phyloP scores from a whole-genome alignment of 352 stramenopile genomes.

The Phytophthora cryptogea region DNA sequence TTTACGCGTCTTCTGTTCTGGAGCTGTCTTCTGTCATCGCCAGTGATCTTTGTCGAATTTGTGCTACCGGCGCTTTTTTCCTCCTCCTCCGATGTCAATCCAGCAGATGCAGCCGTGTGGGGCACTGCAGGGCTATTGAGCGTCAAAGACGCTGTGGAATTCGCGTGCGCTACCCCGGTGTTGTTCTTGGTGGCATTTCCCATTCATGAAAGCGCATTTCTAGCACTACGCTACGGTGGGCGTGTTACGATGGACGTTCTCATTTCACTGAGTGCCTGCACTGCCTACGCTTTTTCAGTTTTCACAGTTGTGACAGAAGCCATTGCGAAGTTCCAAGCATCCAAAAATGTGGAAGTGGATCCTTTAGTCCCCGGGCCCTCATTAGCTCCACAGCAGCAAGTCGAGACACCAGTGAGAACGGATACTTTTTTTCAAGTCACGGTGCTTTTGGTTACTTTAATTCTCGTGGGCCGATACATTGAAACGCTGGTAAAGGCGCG shows the following conservation, averaged over 20 bases:
- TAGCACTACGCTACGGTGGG: slow-evolving; percentile 59
- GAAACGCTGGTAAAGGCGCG: slow-evolving; percentile 73
- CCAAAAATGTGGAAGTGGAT: slow-evolving; percentile 13
- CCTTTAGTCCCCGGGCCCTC: slow-evolving; percentile 6
- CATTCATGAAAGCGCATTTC: slow-evolving; percentile 74
- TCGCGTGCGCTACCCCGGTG: slow-evolving; percentile 71
- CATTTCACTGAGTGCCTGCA: slow-evolving; percentile 72
- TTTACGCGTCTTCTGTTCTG: slow-evolving; percentile 52
- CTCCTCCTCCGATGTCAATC: slow-evolving; percentile 18
- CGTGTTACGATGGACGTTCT: slow-evolving; percentile 82
- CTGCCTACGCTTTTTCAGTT: slow-evolving; percentile 68
- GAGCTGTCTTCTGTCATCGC: slow-evolving; percentile 62
- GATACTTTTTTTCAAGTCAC: slow-evolving; percentile 83
- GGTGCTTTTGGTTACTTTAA: slow-evolving; percentile 67
- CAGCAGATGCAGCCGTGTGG: slow-evolving; percentile 26
- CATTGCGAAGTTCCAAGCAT: slow-evolving; percentile 3
- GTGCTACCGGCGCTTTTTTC: slow-evolving; percentile 44
- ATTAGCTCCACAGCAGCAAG: slow-evolving; percentile 12
- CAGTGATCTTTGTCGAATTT: slow-evolving; percentile 64
- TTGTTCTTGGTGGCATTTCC: slow-evolving; percentile 61
- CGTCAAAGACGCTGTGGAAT: slow-evolving; percentile 53
- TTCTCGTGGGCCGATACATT: slow-evolving; percentile 77
- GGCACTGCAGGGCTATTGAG: slow-evolving; percentile 41
- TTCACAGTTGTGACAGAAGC: slow-evolving; percentile 35
- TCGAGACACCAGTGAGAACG: slow-evolving; percentile 18